Evolutionary conservation across 225 moss, liverwort and hornwort species (phyloP), one percentile per base, ranked within the genome.

Genomic region (Sphagnum tenellum): DNA sequence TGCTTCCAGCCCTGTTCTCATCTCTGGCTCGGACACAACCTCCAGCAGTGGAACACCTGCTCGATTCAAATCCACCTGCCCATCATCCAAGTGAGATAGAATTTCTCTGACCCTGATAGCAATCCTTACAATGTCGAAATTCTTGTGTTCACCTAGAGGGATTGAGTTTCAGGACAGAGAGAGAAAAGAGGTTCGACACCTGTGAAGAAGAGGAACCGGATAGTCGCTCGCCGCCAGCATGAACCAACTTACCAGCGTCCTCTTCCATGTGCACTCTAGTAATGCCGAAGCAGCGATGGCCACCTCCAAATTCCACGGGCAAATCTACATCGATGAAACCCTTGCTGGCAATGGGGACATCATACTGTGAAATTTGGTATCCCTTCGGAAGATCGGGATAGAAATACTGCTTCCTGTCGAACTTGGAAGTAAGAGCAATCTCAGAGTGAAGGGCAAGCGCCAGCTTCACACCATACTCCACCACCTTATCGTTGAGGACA

Each of bases 1-100:
- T 55, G 96, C 96, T 69, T 98, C 96, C 47, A 93, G 71, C 48
- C 96, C 96, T 9, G 90, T 87, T 61, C 93, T 87, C 96, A 98
- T 98, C 68, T 98, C 96, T 10, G 96, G 96, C 69, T 98, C 96
- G 29, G 96, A 98, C 13, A 98, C 96, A n/a, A 98, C 88, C 77
- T 98, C 96, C 78, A 98, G 70, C 66, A 98, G 74, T 9, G 93
- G 96, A 58, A 98, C 90, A 61, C 93, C 96, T 5, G 96, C 96
- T 76, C 96, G 87, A 48, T 98, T 98, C 74, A 98, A 78, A 81
- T 98, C 96, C 56, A 98, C 96, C 96, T 98, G 82, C 72, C 65
- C 60, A 9, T 29, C 61, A 4, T 8, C 4, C 45, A 4, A 45
- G 47, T 51, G 44, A 9, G 64, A 14, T 4, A 9, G 44, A 2